Base-by-base conservation (phyloP, 768 basidiomycete genomes). In the Lactarius akahatsu region DNA sequence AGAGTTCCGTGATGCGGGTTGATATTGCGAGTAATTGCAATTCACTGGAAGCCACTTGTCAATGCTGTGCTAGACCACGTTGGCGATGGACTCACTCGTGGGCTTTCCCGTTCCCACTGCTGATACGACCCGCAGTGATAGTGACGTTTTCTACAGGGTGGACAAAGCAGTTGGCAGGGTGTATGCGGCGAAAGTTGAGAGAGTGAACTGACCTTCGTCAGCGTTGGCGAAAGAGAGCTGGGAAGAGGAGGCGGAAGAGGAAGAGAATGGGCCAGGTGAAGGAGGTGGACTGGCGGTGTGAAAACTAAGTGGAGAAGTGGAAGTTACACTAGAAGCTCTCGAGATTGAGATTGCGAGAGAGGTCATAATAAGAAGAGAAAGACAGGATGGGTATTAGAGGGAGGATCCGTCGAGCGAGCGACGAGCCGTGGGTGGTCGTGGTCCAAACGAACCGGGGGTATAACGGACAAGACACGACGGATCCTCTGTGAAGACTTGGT, bases 1-100 rank as follows among this genome's bases (percentile, higher is more conserved):
- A 91, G 54, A 94, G 82, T 74, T 94, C 92, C 15, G 92, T 94
- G 72, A 94, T 91, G 73, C 89, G 90, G 0, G 91, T 90, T 38
- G 91, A 92, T 72, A 92, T 80, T 45, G 91, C 90, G 47, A 94
- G 78, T 56, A 92, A 74, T 62, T 85, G 89, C 54, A 94, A 80
- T 74, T 93, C 89, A 63, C 90, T 93, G 77, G 18, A 57, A 43
- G 34, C 34, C 10, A 20, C 40, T n/a, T 20, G 15, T 34, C 0
- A 30, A 32, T 55, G 11, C 5, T 16, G 50, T 28, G 36, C 41
- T 16, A 32, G 61, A 28, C 28, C 26, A 61, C 28, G 36, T n/a
- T 15, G 34, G 38, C 66, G 64, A 57, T 57, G 66, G 73, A 71
- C 90, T 75, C 75, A 91, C 90, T 91, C 89, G 69, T 84, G 81